Evolutionary conservation across 176 grass and related monocot species (phyloP), one percentile per base, ranked within the genome.

Genomic region (Oryza punctata): DNA sequence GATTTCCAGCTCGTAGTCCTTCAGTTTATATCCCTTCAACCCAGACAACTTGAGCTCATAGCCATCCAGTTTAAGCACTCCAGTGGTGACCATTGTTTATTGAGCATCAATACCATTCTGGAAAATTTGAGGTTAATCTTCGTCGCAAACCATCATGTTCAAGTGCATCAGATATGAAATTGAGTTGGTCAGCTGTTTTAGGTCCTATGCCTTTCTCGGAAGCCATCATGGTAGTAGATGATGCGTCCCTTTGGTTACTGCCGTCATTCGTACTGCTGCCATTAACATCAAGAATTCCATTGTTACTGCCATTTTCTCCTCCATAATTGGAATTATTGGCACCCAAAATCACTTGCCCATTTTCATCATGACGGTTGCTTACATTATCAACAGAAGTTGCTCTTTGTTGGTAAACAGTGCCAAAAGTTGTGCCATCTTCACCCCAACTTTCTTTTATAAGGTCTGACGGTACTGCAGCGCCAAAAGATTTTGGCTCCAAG

Each of bases 51-150:
- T 70, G 47, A 78, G 68, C 57, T 68, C 60, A 75, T 67, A 63
- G 33, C 59, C 41, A 81, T 45, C 70, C 65, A 26, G 26, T 68
- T 76, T 67, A 24, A 38, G 69, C 60, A 32, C 50, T 87, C 26
- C 27, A 59, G 24, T 47, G 75, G 21, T 77, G 49, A 21, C 15
- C 33, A 75, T 24, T 21, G 24, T 37, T 82, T 72, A 87, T 72
- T 88, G 67, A 50, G 71, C 81, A 75, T 88, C 84, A 88, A 91
- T 78, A 72, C 63, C 66, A 76, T 65, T 85, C 54, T 70, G 76
- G 75, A 61, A 47, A 70, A 24, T 82, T 90, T 0, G 82, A 66
- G 50, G 67, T 72, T 54, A 85, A 72, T 76, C 81, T 85, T 46
- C 81, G 54, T 6, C 78, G 67, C 75, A 85, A 25, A 52, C 88